phyloP scores from a whole-genome alignment of 306 rosid species.

The Phaseolus lunatus region DNA sequence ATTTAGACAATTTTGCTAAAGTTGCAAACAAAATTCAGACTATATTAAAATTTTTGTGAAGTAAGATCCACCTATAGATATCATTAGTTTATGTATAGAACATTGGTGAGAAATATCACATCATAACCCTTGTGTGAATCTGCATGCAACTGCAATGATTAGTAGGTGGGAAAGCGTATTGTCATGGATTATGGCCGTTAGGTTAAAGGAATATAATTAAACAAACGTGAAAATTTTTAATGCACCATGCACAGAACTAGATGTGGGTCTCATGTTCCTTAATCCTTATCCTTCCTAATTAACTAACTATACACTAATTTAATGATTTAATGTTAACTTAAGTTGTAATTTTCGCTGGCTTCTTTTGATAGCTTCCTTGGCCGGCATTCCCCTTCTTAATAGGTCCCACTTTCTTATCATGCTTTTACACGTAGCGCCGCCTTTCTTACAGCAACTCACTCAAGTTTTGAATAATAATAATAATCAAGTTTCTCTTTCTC shows the following conservation, averaged over 20 bases:
- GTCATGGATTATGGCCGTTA: constrained; percentile 1
- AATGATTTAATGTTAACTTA: constrained; percentile 13
- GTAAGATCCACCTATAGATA: too few relatives aligned
- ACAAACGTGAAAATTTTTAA: constrained; percentile 10
- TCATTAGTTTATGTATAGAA: not conserved
- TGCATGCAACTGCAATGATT: constrained; percentile 38
- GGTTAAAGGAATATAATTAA: not conserved
- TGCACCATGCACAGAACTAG: not conserved
- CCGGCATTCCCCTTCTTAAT: constrained; percentile 2
- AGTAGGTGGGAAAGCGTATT: not conserved
- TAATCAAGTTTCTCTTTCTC: not conserved
- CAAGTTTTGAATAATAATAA: not conserved
- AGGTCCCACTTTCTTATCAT: not conserved
- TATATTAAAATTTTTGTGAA: too few relatives aligned
- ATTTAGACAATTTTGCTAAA: too few relatives aligned
- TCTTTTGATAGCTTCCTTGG: constrained; percentile 19
- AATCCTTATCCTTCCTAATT: constrained; percentile 23
- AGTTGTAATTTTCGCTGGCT: not conserved
- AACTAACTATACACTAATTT: not conserved
- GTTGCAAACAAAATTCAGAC: too few relatives aligned
- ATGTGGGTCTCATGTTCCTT: constrained; percentile 8
- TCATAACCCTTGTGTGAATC: not conserved
- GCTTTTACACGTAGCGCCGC: constrained; percentile 40
- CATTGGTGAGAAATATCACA: not conserved
- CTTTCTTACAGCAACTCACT: constrained; percentile 40